Evolutionary conservation across 1,139 yeast genomes (phyloP).

Genomic region (Suhomyces wounanorum): DNA sequence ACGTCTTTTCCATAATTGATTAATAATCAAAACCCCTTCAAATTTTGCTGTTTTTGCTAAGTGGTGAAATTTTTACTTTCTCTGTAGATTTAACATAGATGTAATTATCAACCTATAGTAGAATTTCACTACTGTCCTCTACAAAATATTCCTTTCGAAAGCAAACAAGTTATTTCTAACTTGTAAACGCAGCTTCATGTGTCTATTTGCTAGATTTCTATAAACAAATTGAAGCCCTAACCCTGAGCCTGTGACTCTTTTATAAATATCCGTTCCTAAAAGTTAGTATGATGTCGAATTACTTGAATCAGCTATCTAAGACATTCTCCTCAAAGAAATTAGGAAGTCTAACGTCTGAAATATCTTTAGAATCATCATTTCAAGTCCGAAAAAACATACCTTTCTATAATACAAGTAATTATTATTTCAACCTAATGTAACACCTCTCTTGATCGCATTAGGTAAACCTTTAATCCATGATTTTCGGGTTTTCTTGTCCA

Average conservation of each 20-base stretch:
- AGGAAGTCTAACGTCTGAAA: constrained; percentile 38
- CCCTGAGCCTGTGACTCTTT: background rate
- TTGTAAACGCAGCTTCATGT: background rate
- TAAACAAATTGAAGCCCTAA: background rate
- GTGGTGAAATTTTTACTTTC: no score
- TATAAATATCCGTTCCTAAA: constrained; percentile 3
- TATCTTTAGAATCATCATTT: constrained; percentile 32
- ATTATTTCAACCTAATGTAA: constrained; percentile 34
- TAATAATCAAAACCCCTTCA: no score
- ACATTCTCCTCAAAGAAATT: constrained; percentile 29
- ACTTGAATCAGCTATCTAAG: constrained; percentile 27
- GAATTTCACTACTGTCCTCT: no score
- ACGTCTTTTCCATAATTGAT: no score
- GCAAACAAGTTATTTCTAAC: background rate
- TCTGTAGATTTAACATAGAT: no score
- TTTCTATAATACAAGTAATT: constrained; percentile 9
- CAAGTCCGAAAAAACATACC: constrained; percentile 17
- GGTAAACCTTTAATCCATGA: constrained; percentile 88
- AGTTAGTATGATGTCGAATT: constrained; percentile 14
- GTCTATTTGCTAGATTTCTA: background rate
- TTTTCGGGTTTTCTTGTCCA: constrained; percentile 63
- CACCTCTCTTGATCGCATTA: constrained; percentile 61
- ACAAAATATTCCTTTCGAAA: background rate
- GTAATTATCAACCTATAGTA: no score
- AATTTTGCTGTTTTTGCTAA: no score